A percentile compares a stretch with the other conserved stretches of the same genome.
Conservation (phyloP, 768 basidiomycete genomes). For the Cystobasidium ongulense region DNA sequence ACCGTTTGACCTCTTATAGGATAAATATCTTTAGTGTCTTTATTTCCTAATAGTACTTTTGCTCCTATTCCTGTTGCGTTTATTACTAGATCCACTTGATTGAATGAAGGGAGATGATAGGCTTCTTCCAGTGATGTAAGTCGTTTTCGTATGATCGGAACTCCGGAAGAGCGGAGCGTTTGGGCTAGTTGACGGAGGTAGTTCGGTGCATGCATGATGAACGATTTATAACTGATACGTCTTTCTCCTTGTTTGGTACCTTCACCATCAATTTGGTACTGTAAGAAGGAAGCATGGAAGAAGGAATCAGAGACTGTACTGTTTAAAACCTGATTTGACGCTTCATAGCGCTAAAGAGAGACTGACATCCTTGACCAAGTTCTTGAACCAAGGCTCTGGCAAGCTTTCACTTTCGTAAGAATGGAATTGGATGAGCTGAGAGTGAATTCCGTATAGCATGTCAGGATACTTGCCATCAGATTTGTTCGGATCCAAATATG, state of each 20-base stretch:
- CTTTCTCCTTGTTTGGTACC: neutral
- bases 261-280: neutral
- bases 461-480: neutral
- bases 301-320: no score
- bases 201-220: constrained; percentile 29
- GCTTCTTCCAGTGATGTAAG: constrained; percentile 12
- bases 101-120: constrained; percentile 1
- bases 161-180: constrained; percentile 1
- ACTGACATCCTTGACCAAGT: constrained; percentile 25
- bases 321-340: neutral
- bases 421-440: constrained; percentile 24
- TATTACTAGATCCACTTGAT: constrained; percentile 13
- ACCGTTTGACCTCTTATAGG: constrained; percentile 34
- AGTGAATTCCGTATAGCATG: neutral
- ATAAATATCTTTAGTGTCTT: constrained; percentile 20
- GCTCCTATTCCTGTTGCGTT: constrained; percentile 32
- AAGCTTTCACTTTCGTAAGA: neutral
- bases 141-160: constrained; percentile 3
- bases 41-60: constrained; percentile 12
- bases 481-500: no score
- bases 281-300: neutral
- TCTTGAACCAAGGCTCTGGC: constrained; percentile 29
- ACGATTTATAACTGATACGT: constrained; percentile 18
- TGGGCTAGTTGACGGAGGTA: constrained; percentile 8
- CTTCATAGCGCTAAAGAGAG: neutral